Percentiles rank a stretch among this genome's conserved stretches.
Conservation (phyloP, 106 monocot species). For the Phalaenopsis aphrodite region DNA sequence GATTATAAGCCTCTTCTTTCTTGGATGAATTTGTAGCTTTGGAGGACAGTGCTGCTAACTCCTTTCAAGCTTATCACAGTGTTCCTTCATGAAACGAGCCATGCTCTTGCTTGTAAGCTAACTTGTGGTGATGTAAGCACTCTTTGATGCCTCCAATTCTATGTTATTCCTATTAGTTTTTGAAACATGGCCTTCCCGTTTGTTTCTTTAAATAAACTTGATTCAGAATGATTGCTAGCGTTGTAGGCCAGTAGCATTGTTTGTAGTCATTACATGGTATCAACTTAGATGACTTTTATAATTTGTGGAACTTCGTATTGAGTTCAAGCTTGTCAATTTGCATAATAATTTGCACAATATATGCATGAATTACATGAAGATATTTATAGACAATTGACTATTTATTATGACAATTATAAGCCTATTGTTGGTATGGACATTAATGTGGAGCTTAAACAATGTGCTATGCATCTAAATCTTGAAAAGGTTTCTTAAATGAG, state of each 20-base stretch:
- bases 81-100: constrained; percentile 87
- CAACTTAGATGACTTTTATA: too few relatives aligned
- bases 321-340: too few relatives aligned
- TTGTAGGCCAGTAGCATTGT: not conserved
- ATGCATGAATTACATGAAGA: too few relatives aligned
- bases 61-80: constrained; percentile 98
- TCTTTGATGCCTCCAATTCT: not conserved
- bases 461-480: too few relatives aligned
- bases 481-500: too few relatives aligned
- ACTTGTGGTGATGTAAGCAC: constrained; percentile 83
- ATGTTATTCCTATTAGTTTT: not conserved
- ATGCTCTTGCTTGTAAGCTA: constrained; percentile 88
- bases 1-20: not conserved
- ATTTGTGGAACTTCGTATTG: too few relatives aligned
- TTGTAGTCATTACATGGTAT: not conserved
- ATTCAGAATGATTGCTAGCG: not conserved
- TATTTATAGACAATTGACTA: too few relatives aligned
- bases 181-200: not conserved
- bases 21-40: constrained; percentile 40
- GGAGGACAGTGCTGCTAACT: constrained; percentile 75
- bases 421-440: too few relatives aligned
- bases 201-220: not conserved
- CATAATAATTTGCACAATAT: too few relatives aligned
- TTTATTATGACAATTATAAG: too few relatives aligned
- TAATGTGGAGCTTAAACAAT: too few relatives aligned